Evolutionary conservation across 257 asterid species (phyloP).

Genomic region (Gardenia jasminoides): DNA sequence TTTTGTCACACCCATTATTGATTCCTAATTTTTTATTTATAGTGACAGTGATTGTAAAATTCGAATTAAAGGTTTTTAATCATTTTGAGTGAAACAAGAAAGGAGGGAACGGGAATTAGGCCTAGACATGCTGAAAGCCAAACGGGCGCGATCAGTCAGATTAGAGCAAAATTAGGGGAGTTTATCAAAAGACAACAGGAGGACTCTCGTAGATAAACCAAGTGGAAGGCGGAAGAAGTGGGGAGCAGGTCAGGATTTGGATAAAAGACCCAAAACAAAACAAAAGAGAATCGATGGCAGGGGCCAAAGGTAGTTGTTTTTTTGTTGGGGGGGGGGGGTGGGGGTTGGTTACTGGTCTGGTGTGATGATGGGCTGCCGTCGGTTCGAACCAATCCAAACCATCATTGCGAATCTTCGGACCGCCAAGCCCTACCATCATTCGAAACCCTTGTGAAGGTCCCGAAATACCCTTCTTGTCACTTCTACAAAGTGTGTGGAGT

Average conservation of each 20-base stretch:
- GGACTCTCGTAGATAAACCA: neutral
- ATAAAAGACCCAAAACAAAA: constrained; percentile 35
- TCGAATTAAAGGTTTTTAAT: too few species aligned
- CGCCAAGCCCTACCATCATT: constrained; percentile 50
- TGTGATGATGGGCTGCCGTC: constrained; percentile 65
- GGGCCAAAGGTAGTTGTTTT: too few species aligned
- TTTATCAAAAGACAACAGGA: constrained; percentile 5
- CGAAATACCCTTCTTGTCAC: constrained; percentile 20
- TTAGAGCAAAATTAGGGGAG: neutral
- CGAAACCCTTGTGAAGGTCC: constrained; percentile 20
- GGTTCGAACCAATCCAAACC: constrained; percentile 82
- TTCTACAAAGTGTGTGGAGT: neutral
- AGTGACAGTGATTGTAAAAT: too few species aligned
- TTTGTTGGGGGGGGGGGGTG: too few species aligned
- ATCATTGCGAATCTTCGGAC: constrained; percentile 81
- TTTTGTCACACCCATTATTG: too few species aligned
- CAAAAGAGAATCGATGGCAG: constrained; percentile 46
- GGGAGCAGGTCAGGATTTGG: constrained; percentile 11
- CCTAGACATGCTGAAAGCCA: neutral
- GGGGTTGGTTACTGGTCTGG: constrained; percentile 13
- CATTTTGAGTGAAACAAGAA: too few species aligned
- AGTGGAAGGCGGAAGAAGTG: neutral
- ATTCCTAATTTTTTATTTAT: too few species aligned
- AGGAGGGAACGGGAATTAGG: neutral
- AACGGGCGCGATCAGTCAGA: constrained; percentile 21